Percentiles rank a stretch among this genome's conserved stretches.
These are phyloP conservation scores for Ulota crispa DNA, from an alignment of 225 moss, liverwort and hornwort species.

Conservation along the genomic window DNA sequence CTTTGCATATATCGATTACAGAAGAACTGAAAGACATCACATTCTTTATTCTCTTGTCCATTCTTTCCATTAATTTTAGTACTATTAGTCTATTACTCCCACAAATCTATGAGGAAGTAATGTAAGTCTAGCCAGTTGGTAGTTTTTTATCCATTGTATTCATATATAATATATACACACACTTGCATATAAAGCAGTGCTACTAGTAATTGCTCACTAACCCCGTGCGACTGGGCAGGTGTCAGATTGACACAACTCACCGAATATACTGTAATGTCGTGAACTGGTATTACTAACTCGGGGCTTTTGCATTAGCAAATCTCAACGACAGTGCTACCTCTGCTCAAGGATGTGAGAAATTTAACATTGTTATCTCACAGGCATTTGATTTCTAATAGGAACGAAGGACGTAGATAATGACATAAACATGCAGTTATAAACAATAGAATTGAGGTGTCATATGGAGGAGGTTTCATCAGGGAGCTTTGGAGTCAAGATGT, in stretches of 20 bases:
- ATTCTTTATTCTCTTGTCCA: not conserved
- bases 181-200: not conserved
- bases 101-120: not conserved
- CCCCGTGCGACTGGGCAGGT: not conserved
- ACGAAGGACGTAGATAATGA: not conserved
- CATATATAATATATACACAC: not conserved
- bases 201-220: not conserved
- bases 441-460: not conserved
- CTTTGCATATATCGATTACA: not conserved
- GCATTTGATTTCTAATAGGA: not conserved
- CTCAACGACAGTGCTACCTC: not conserved
- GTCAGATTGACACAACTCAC: not conserved
- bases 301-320: not conserved
- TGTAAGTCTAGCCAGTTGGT: not conserved
- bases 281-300: not conserved
- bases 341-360: not conserved
- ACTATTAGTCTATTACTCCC: not conserved
- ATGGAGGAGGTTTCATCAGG: not conserved
- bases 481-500: constrained; percentile 10
- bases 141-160: not conserved
- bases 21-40: not conserved
- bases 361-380: not conserved
- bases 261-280: not conserved
- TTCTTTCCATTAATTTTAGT: constrained; percentile 18
- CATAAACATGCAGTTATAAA: not conserved